Conservation (phyloP, 768 basidiomycete genomes). For the Leucosporidium creatinivorum region DNA sequence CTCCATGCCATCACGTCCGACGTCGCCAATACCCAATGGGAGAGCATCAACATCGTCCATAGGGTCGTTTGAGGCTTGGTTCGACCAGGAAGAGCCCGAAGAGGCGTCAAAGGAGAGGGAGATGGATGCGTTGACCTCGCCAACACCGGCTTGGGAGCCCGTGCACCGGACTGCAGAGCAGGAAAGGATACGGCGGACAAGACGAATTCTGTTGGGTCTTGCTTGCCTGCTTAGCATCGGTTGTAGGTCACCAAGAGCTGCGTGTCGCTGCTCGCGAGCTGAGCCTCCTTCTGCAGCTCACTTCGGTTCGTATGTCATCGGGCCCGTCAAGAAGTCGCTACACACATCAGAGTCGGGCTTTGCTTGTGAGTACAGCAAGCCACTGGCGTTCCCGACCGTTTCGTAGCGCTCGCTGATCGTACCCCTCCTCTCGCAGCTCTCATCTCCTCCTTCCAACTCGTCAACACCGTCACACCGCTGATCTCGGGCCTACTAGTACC, state of each 20-base stretch:
- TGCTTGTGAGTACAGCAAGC: neutral
- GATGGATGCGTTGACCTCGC: too few species aligned
- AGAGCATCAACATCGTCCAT: too few species aligned
- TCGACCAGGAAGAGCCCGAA: too few species aligned
- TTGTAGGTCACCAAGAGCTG: constrained; percentile 48
- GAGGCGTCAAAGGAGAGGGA: too few species aligned
- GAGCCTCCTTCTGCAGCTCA: constrained; percentile 2
- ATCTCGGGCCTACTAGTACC: constrained; percentile 60
- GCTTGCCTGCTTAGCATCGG: constrained; percentile 68
- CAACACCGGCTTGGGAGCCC: too few species aligned
- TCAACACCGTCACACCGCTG: constrained; percentile 69
- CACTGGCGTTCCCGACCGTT: constrained; percentile 46
- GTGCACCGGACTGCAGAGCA: neutral
- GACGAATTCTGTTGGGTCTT: constrained; percentile 55
- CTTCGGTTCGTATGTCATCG: constrained; percentile 67
- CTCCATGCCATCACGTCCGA: too few species aligned
- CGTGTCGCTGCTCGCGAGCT: neutral
- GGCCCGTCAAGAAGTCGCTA: constrained; percentile 56
- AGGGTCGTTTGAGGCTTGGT: too few species aligned
- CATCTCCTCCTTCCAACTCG: constrained; percentile 67
- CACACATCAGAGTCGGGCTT: constrained; percentile 20
- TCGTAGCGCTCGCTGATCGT: constrained; percentile 61
- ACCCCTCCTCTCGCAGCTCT: constrained; percentile 49
- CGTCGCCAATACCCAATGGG: too few species aligned
- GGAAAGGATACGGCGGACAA: neutral